phyloP scores from a whole-genome alignment of 148 eudicot species.

The Arbutus unedo region DNA sequence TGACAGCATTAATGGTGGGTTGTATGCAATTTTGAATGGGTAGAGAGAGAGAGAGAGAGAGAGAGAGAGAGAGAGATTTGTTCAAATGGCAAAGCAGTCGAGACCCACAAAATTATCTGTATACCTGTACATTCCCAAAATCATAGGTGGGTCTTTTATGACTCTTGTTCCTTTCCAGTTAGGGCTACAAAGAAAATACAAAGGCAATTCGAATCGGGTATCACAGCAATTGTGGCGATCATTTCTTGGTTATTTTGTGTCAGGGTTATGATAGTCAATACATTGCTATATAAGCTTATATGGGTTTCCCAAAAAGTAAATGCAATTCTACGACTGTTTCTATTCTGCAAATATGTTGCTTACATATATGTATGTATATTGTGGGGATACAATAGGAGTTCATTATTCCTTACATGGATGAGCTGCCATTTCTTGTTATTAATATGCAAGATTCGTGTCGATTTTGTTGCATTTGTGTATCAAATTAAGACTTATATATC shows the following conservation, averaged over 20 bases:
- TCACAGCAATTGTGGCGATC: not conserved
- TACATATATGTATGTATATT: not conserved
- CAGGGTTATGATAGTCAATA: not conserved
- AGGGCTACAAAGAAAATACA: not conserved
- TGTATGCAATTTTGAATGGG: conserved; percentile 1
- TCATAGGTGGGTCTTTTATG: conserved; percentile 52
- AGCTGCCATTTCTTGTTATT: not conserved
- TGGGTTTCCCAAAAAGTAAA: not conserved
- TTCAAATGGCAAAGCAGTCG: conserved; percentile 45
- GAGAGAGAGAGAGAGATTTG: too few relatives aligned
- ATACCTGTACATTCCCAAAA: conserved; percentile 86
- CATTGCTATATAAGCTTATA: not conserved
- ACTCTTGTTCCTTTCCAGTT: not conserved
- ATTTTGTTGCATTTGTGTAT: not conserved
- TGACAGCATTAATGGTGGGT: conserved; percentile 10
- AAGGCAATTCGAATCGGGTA: not conserved
- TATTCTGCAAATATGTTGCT: not conserved
- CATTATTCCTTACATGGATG: not conserved
- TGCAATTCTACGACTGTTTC: not conserved
- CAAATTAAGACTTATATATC: not conserved
- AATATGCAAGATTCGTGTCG: not conserved
- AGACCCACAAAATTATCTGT: conserved; percentile 48
- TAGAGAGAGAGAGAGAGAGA: too few relatives aligned
- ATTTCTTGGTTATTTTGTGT: not conserved
- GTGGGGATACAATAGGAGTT: not conserved